Evolutionary conservation across 164 flowering plant species (phyloP), one percentile per base, ranked within the genome.

Genomic region (Umbilicus rupestris): DNA sequence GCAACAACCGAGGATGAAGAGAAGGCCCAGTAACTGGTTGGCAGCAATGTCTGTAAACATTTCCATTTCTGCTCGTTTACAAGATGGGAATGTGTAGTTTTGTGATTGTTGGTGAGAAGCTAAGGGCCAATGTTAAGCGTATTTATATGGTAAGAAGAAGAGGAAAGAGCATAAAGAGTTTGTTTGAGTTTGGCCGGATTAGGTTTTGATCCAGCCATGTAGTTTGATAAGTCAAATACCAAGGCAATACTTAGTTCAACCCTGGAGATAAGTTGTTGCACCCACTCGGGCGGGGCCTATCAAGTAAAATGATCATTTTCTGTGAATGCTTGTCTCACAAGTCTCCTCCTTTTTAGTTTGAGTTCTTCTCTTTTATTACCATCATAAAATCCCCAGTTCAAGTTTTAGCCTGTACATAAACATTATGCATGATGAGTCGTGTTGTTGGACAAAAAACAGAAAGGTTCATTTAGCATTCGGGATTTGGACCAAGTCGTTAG

Each of bases 161-260:
- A 50, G 22, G 29, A 22, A 50, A 50, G 7, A 50, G 15, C 47
- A 19, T 4, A 16, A 44, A 20, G 28, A 50, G 57, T 50, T 50
- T 50, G 57, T 50, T 50, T 50, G 57, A 50, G 57, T 50, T 50
- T 50, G 57, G 57, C 57, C 20, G 22, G 57, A 50, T 22, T 50
- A 50, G 57, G 57, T 50, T 50, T 50, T 50, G 57, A 50, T 50
- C 24, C 52, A 47, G 52, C 52, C 19, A 47, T 47, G n/a, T 24
- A 47, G 19, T 47, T 47, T 47, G 52, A 47, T 47, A 50, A 50
- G 29, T 50, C 57, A 50, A 22, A 50, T 50, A 50, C 28, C 22
- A 50, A 50, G 57, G 57, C 28, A 20, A 22, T 50, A 50, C 57
- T 20, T 50, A 50, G 57, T 50, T 50, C 29, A 50, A 9, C 57